These are phyloP conservation scores for Miscanthus lutarioriparius DNA, from an alignment of 176 grass and related monocot species.

Conservation along the genomic window DNA sequence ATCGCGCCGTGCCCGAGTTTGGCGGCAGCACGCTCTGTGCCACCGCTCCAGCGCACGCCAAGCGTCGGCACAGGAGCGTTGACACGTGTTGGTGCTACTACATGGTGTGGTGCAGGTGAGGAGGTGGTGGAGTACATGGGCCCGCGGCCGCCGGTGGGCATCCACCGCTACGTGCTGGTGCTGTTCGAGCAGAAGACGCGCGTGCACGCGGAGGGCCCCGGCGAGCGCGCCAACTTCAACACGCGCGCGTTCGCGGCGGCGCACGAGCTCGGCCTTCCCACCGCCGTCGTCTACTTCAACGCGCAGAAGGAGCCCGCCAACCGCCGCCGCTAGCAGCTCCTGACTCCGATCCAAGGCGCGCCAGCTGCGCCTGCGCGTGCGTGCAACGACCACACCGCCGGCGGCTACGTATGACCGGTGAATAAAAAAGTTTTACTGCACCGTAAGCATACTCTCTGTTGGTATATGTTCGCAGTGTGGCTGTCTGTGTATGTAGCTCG, in stretches of 20 bases:
- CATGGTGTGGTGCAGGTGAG: conserved; percentile 45
- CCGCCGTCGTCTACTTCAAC: conserved; percentile 87
- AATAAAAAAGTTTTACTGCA: neutral
- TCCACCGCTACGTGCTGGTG: conserved; percentile 77
- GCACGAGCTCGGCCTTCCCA: conserved; percentile 70
- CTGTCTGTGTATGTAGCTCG: neutral
- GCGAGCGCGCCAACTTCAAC: conserved; percentile 58
- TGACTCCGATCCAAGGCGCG: neutral
- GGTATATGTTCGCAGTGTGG: neutral
- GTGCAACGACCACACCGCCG: neutral
- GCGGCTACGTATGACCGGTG: neutral
- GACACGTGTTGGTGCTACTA: neutral
- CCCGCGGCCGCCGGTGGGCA: conserved; percentile 70
- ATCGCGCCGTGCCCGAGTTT: neutral
- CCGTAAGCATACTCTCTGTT: neutral
- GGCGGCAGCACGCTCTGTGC: neutral
- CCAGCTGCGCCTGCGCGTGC: neutral
- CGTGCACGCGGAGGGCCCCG: conserved; percentile 16
- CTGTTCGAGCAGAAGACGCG: conserved; percentile 80
- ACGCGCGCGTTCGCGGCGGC: conserved; percentile 56
- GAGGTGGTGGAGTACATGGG: conserved; percentile 68
- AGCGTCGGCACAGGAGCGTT: neutral
- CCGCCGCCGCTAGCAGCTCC: conserved; percentile 46
- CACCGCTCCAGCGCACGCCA: neutral
- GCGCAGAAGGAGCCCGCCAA: conserved; percentile 69